Evolutionary conservation across 495 filamentous ascomycete genomes (phyloP), one percentile per base, ranked within the genome.

Genomic region (Neurospora sp.): DNA sequence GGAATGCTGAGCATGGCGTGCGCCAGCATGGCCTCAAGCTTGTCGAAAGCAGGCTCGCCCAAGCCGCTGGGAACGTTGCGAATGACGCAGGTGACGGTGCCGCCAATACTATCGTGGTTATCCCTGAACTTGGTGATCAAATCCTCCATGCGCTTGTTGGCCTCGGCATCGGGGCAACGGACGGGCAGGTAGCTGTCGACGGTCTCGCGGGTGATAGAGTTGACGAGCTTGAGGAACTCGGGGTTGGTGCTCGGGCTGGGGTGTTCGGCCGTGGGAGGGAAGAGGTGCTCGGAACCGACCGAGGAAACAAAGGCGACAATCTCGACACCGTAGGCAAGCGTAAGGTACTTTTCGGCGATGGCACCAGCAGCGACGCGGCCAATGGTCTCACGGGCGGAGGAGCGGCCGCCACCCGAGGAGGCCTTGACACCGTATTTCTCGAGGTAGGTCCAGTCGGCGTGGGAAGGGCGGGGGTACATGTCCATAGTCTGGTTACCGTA

Each of bases 1-100:
- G 96, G 96, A 79, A 99, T 96, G 81, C 90, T 94, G 75, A 99
- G 90, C 96, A 99, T 98, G 38, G 94, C 96, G 76, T 98, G 96
- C 41, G 90, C 96, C 38, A 99, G 89, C 82, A 90, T 90, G 27
- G 96, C 96, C 82, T 99, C 96, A 40, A 99, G 86, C 84, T 98
- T 98, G 80, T 97, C 94, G 83, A 99, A 99, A 81, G 89, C 92
- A 8, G 96, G 96, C 85, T 99, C 96, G 45, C 96, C 96, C 3
- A 99, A 87, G 1, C 96, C 96, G 69, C 87, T 87, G 20, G 96
- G 96, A 3, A 90, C 88, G 77, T 98, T 97, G 77, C 92, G 90
- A 79, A 99, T 96, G 14, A 98, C 94, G 80, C 96, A 99, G 37
- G 94, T 97, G 3, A 99, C 95, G 17, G 93, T 97, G 44, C 96